Evolutionary conservation across 2,329 filamentous ascomycete species (phyloP).

Genomic region (Diplocarpon rosae): DNA sequence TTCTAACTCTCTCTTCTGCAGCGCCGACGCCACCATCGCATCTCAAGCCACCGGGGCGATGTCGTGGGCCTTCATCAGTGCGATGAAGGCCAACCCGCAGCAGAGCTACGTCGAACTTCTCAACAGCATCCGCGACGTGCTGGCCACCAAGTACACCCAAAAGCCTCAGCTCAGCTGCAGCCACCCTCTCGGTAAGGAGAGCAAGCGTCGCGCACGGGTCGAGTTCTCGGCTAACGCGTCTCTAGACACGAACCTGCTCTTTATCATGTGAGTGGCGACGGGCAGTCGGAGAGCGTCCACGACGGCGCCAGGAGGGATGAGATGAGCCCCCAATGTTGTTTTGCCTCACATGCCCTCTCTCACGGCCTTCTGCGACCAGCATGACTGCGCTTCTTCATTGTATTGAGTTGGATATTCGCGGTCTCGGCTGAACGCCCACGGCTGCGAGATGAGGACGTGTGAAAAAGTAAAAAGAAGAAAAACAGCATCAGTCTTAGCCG

Average conservation of each 20-base stretch:
- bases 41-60: conserved; percentile 87
- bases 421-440: no score
- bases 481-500: no score
- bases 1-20: background rate
- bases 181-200: conserved; percentile 73
- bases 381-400: no score
- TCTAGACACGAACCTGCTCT: conserved; percentile 5
- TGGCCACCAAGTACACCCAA: conserved; percentile 75
- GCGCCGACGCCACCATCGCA: conserved; percentile 74
- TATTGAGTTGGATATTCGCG: no score
- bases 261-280: conserved; percentile 4
- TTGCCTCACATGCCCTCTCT: background rate
- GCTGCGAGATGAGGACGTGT: no score
- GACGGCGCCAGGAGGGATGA: background rate
- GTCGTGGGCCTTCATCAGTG: conserved; percentile 90
- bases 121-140: conserved; percentile 83
- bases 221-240: background rate
- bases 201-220: background rate
- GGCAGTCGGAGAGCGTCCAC: background rate
- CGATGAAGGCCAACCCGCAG: conserved; percentile 79
- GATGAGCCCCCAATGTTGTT: background rate
- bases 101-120: conserved; percentile 91
- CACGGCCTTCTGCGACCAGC: no score
- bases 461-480: no score
- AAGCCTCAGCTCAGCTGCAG: conserved; percentile 93